Percentiles rank a stretch among this genome's conserved stretches.
These are phyloP conservation scores for Brassica cretica DNA, from an alignment of 345 rosid species.

Conservation along the genomic window DNA sequence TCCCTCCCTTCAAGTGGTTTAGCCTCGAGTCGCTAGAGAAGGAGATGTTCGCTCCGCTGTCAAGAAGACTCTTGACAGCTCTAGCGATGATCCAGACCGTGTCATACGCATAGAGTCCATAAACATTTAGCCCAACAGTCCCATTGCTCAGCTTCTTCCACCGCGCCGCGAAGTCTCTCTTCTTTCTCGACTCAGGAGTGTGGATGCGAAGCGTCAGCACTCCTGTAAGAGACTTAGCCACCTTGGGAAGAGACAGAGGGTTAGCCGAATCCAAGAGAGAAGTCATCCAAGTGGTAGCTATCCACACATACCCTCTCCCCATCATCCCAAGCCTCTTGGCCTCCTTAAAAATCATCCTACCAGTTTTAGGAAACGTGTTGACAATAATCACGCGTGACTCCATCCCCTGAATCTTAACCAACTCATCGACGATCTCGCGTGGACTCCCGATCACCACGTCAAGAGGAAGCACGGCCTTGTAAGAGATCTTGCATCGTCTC, in stretches of 20 bases:
- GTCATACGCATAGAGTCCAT: constrained; percentile 82
- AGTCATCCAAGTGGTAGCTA: constrained; percentile 79
- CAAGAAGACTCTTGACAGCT: constrained; percentile 65
- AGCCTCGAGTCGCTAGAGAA: constrained; percentile 66
- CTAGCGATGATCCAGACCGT: constrained; percentile 88
- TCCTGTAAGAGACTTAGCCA: constrained; percentile 51
- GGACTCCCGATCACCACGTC: constrained; percentile 39
- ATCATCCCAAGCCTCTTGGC: constrained; percentile 82
- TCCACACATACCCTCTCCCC: constrained; percentile 82
- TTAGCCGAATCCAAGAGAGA: constrained; percentile 66
- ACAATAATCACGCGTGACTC: constrained; percentile 79
- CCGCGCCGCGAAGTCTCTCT: constrained; percentile 54
- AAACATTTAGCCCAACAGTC: constrained; percentile 68
- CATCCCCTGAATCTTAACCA: constrained; percentile 61
- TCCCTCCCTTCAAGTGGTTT: constrained; percentile 47
- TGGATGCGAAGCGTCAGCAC: constrained; percentile 73
- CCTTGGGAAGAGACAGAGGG: constrained; percentile 33
- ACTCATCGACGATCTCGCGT: constrained; percentile 42
- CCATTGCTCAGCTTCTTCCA: constrained; percentile 78
- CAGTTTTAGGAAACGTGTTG: constrained; percentile 54
- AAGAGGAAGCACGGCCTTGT: constrained; percentile 71
- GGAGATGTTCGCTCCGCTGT: constrained; percentile 65
- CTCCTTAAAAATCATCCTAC: constrained; percentile 63
- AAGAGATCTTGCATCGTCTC: constrained; percentile 67
- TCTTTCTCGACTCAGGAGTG: constrained; percentile 62